phyloP scores from a whole-genome alignment of 257 asterid genomes.

The Linaria vulgaris region DNA sequence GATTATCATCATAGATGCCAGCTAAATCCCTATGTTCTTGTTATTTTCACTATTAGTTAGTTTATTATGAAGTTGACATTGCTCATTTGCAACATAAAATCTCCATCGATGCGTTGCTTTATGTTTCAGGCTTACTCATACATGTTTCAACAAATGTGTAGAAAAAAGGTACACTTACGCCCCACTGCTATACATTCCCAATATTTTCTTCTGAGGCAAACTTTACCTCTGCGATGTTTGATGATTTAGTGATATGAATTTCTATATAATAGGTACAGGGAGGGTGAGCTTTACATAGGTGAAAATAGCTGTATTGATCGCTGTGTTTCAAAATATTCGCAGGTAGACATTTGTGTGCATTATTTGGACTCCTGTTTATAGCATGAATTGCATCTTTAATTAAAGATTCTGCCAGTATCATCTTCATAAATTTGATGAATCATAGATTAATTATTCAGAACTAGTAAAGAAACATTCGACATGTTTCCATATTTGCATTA shows the following conservation, averaged over 20 bases:
- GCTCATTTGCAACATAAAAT: background rate
- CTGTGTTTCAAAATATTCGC: constrained; percentile 52
- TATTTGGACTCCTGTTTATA: background rate
- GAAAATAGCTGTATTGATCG: constrained; percentile 56
- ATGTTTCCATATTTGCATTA: no score
- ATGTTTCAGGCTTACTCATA: constrained; percentile 38
- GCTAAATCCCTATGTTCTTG: background rate
- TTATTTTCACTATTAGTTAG: background rate
- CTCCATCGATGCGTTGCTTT: background rate
- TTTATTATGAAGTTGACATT: background rate
- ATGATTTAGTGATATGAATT: background rate
- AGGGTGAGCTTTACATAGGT: constrained; percentile 42
- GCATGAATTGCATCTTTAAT: background rate
- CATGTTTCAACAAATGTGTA: constrained; percentile 48
- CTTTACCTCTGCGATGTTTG: background rate
- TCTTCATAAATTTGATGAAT: background rate
- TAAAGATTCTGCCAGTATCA: background rate
- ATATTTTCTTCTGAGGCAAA: background rate
- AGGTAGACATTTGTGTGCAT: constrained; percentile 30
- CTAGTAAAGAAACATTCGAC: background rate
- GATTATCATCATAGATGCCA: background rate
- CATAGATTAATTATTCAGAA: background rate
- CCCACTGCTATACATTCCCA: background rate
- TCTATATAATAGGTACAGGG: constrained; percentile 34
- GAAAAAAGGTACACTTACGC: constrained; percentile 34